These are phyloP conservation scores for Cymbomonas tetramitiformis DNA, from an alignment of 139 green algal species.

Conservation along the genomic window DNA sequence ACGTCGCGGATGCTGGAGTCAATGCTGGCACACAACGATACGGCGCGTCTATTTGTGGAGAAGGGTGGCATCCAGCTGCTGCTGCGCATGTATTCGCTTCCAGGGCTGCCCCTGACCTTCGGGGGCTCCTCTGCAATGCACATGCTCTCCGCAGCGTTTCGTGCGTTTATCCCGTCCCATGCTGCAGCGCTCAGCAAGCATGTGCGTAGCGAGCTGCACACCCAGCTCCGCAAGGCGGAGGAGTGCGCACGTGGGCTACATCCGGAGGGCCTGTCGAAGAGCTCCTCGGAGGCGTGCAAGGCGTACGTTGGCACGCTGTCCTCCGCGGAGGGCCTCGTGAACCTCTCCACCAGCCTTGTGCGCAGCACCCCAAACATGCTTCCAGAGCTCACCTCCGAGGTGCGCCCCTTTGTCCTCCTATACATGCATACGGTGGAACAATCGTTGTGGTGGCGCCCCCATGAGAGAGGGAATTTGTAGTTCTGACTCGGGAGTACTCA, in stretches of 20 bases:
- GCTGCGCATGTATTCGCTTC: slow-evolving; percentile 54
- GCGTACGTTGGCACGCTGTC: slow-evolving; percentile 1
- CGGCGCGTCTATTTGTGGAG: slow-evolving; percentile 53
- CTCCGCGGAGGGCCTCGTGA: not conserved
- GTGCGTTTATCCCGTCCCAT: slow-evolving; percentile 34
- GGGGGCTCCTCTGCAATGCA: slow-evolving; percentile 51
- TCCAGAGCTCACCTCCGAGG: no score
- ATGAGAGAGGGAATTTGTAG: no score
- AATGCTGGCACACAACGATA: slow-evolving; percentile 48
- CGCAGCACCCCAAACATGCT: not conserved
- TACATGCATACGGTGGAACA: no score
- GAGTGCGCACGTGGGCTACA: no score
- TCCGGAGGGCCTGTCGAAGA: not conserved
- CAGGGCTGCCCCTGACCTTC: slow-evolving; percentile 55
- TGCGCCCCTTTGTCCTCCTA: no score
- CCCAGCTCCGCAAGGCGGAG: no score
- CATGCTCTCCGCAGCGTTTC: slow-evolving; percentile 49
- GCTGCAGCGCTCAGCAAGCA: slow-evolving; percentile 18
- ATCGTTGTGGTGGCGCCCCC: no score
- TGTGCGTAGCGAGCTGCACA: no score
- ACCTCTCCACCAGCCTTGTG: not conserved
- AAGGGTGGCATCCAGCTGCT: slow-evolving; percentile 53
- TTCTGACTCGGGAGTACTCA: not conserved
- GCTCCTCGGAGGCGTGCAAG: not conserved
- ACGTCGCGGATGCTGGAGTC: slow-evolving; percentile 63